Conservation (phyloP, 805 yeast species). For the Cyberlindnera samutprakarnensis region DNA sequence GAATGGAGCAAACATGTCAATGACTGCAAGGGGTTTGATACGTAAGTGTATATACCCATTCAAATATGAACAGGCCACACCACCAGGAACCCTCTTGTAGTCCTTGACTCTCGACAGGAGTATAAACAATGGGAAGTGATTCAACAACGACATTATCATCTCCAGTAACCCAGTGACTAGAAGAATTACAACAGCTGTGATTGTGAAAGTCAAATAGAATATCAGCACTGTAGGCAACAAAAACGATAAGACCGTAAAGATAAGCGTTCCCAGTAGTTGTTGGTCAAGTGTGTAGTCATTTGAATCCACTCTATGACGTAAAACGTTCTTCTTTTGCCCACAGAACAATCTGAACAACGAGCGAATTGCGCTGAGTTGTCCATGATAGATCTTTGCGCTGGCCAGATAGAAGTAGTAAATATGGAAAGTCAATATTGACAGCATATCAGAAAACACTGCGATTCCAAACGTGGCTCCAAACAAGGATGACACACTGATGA, state of each 20-base stretch:
- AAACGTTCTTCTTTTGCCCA: slow-evolving; percentile 80
- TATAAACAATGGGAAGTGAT: slow-evolving; percentile 85
- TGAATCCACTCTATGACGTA: slow-evolving; percentile 80
- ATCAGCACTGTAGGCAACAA: slow-evolving; percentile 83
- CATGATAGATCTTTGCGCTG: slow-evolving; percentile 68
- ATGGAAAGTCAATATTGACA: slow-evolving; percentile 60
- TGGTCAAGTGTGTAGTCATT: slow-evolving; percentile 83
- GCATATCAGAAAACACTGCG: slow-evolving; percentile 57
- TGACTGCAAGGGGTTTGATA: slow-evolving; percentile 38
- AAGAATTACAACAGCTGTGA: slow-evolving; percentile 46
- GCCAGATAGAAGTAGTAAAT: slow-evolving; percentile 71
- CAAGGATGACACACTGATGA: slow-evolving; percentile 31
- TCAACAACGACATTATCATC: slow-evolving; percentile 52
- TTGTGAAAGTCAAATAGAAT: slow-evolving; percentile 70
- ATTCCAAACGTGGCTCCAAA: slow-evolving; percentile 67
- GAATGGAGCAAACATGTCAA: slow-evolving; percentile 42
- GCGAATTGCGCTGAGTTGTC: slow-evolving; percentile 59
- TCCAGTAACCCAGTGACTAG: slow-evolving; percentile 46
- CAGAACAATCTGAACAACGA: slow-evolving; percentile 80
- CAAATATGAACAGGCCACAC: slow-evolving; percentile 29
- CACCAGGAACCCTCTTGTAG: slow-evolving; percentile 60
- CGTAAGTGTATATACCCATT: slow-evolving; percentile 23
- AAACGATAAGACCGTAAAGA: slow-evolving; percentile 73
- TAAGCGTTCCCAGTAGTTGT: slow-evolving; percentile 76
- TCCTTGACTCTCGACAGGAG: slow-evolving; percentile 73